Percentiles rank a stretch among this genome's conserved stretches.
These are phyloP conservation scores for Starmerella ratchasimensis DNA, from an alignment of 805 yeast species.

Conservation along the genomic window DNA sequence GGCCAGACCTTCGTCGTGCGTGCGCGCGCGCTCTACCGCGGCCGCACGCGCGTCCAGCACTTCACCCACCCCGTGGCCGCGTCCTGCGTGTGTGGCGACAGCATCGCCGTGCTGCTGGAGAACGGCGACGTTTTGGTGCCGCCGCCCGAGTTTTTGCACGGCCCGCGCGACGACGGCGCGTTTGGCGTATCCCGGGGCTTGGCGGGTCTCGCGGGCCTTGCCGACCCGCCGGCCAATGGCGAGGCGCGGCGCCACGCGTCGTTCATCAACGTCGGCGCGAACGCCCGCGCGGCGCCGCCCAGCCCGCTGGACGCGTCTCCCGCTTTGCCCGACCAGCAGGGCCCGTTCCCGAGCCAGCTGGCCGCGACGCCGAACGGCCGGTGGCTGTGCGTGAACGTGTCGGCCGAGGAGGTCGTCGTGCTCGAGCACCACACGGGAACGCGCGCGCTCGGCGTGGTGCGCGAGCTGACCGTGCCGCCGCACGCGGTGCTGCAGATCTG, in stretches of 20 bases:
- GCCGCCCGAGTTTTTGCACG: not conserved
- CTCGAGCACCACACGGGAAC: not conserved
- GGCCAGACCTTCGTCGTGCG: slow-evolving; percentile 1
- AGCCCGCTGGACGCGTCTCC: too few species aligned
- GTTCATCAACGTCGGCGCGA: too few species aligned
- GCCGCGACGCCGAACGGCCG: not conserved
- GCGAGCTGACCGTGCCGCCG: too few species aligned
- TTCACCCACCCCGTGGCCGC: not conserved
- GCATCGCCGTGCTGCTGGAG: slow-evolving; percentile 1
- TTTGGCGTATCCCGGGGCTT: too few species aligned
- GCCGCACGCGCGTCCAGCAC: not conserved
- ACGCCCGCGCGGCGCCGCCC: too few species aligned
- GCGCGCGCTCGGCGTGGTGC: too few species aligned
- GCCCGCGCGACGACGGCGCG: not conserved
- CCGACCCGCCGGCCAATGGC: too few species aligned
- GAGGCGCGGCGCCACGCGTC: too few species aligned
- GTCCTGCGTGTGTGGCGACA: slow-evolving; percentile 2
- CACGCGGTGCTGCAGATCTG: too few species aligned
- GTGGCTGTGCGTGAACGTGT: not conserved
- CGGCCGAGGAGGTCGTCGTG: not conserved
- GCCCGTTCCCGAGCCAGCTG: not conserved
- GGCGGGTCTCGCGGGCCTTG: too few species aligned
- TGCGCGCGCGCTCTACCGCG: slow-evolving; percentile 1
- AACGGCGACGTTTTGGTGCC: slow-evolving; percentile 1
- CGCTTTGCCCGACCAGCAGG: too few species aligned